phyloP scores from a whole-genome alignment of 2,329 filamentous ascomycete genomes.

The Rhinocladiella similis region DNA sequence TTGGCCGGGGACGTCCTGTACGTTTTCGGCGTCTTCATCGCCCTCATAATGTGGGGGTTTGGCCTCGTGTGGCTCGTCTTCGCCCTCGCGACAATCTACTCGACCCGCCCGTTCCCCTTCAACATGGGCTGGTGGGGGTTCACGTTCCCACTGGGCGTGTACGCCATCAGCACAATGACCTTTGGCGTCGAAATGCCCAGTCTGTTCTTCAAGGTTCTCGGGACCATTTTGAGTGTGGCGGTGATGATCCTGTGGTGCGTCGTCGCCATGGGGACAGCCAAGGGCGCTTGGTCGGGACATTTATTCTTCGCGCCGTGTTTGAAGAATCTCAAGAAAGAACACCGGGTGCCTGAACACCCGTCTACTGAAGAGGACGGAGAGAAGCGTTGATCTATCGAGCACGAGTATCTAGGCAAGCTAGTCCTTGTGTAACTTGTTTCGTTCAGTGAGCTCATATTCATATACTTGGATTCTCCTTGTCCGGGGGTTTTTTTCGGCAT shows the following conservation, averaged over 20 bases:
- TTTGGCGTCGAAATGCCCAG: constrained; percentile 54
- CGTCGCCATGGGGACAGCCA: constrained; percentile 51
- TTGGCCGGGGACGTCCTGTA: constrained; percentile 37
- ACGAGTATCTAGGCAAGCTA: not conserved
- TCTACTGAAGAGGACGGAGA: constrained; percentile 7
- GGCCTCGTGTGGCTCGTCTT: constrained; percentile 43
- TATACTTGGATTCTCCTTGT: too few species aligned
- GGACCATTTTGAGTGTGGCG: constrained; percentile 54
- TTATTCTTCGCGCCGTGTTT: constrained; percentile 59
- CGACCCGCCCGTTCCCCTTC: constrained; percentile 51
- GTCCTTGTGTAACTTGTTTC: too few species aligned
- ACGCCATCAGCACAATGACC: constrained; percentile 46
- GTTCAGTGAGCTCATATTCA: too few species aligned
- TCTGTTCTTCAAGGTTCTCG: constrained; percentile 56
- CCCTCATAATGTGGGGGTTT: constrained; percentile 42
- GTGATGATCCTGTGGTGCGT: constrained; percentile 59
- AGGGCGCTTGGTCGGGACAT: constrained; percentile 49
- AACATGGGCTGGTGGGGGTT: constrained; percentile 67
- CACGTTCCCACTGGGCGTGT: constrained; percentile 61
- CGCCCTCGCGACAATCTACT: constrained; percentile 38
- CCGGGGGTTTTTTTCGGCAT: too few species aligned
- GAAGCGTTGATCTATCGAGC: constrained; percentile 3
- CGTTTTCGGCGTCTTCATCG: constrained; percentile 37
- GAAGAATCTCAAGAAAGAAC: constrained; percentile 35
- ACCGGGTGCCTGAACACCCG: constrained; percentile 10